Evolutionary conservation across 1,284 basidiomycete species (phyloP).

Genomic region (Trametes versicolor): DNA sequence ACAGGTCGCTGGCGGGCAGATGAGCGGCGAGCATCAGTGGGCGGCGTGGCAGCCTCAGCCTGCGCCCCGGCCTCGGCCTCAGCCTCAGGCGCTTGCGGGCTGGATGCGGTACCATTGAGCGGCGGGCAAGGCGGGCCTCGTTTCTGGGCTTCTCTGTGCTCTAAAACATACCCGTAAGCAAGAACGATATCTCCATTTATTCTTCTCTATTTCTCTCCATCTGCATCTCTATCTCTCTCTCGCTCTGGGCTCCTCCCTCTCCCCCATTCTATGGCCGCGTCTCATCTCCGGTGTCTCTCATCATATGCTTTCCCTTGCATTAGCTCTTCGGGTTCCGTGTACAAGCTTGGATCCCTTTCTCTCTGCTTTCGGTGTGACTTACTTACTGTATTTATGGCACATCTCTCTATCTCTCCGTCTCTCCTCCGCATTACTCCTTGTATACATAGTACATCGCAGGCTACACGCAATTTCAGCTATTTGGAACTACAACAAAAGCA

Average conservation of each 20-base stretch:
- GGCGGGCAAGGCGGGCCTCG: background rate
- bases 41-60: background rate
- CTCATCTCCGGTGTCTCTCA: slow-evolving; percentile 1
- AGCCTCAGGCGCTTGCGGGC: background rate
- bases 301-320: slow-evolving; percentile 4
- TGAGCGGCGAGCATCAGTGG: too few species aligned
- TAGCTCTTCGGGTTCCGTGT: slow-evolving; percentile 8
- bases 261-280: slow-evolving; percentile 4
- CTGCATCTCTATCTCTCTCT: background rate
- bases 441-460: slow-evolving; percentile 15
- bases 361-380: slow-evolving; percentile 5
- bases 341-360: slow-evolving; percentile 8
- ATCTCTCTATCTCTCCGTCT: background rate
- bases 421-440: slow-evolving; percentile 1
- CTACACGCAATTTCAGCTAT: slow-evolving; percentile 12
- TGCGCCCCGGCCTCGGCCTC: background rate
- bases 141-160: background rate
- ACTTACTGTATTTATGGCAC: slow-evolving; percentile 24
- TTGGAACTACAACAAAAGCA: background rate
- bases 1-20: too few species aligned
- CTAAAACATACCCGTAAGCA: slow-evolving; percentile 13
- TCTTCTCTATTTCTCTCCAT: slow-evolving; percentile 3
- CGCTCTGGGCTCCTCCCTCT: background rate
- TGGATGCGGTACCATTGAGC: slow-evolving; percentile 14
- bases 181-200: slow-evolving; percentile 21